Evolutionary conservation across 371 early-diverging fungal genomes (phyloP), one percentile per base, ranked within the genome.

Genomic region (Mucor lusitanicus): DNA sequence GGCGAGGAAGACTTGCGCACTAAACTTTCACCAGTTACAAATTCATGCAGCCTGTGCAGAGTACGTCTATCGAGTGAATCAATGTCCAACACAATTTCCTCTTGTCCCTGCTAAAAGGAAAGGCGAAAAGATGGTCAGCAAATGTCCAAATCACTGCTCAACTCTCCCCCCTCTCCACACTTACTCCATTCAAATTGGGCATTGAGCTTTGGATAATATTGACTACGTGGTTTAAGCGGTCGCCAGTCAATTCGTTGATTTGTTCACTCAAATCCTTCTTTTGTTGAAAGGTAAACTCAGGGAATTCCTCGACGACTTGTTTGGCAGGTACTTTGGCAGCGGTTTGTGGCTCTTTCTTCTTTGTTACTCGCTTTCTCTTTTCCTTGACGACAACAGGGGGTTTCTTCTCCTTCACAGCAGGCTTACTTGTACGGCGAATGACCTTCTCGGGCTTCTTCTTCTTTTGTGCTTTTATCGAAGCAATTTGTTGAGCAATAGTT

Each of bases 1-100:
- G 61, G 61, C 46, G 64, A 71, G 19, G 53, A 21, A 25, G 23
- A n/a, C 13, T 57, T 53, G 42, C 70, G 67, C 11, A 77, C 54
- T n/a, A 79, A 58, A 50, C 77, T 84, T 65, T 86, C 86, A 33
- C 82, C 86, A 19, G 80, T 84, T 3, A 96, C 97, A 77, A 92
- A 96, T 67, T 92, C 86, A 71, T 95, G 95, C 66, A 99, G 78
- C 73, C 87, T 87, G 75, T 88, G 89, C 37, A 97, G 85, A 13
- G 97, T 96, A n/a, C 69, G 78, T 66, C 86, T 82, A 72, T 94
- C 94, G 50, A 99, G 80, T 0, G 94, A 81, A 68, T 96, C 96
- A 71, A 99, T 96, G 70, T 99, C 99, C 61, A 99, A 85, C 69
- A 97, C 98, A 67, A 97, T 94, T 75, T 95, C 97, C 30, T 94